Evolutionary conservation across 768 basidiomycete species (phyloP), one percentile per base, ranked within the genome.

Genomic region (Mycena amicta): DNA sequence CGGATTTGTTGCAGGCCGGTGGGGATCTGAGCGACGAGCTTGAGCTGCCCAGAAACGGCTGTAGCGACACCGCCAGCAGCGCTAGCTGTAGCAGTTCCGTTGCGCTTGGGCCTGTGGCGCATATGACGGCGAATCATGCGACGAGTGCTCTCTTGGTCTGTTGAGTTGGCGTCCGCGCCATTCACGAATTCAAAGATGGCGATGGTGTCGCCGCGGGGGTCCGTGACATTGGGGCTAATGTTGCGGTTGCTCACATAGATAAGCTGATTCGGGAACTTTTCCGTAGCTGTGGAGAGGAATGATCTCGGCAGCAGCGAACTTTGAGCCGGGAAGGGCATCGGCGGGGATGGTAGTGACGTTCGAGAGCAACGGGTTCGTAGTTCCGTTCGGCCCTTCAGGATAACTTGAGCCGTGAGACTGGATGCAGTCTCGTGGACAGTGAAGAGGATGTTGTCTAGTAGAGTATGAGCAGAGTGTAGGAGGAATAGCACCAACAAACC

Each of bases 191-290:
- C 74, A 66, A 83, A 84, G 60, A 86, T 79, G 23, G 82, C 83
- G 52, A 85, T 83, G 11, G 84, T 77, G 70, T 86, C 84, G 5
- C 85, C 85, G 15, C 71, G 72, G 25, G 77, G 68, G 62, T 84
- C 83, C 26, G 67, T 61, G 50, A 71, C 71, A 41, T 73, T 71
- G 22, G 55, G 55, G 39, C 79, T 83, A 4, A 73, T 75, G 68
- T 86, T 85, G 52, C 85, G 77, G 70, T 86, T 86, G 58, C 83
- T 84, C 22, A 73, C 73, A 66, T 86, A 86, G 60, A 86, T 77
- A 57, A 79, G 76, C 3, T 78, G 74, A 50, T 68, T 69, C 2
- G 80, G 79, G 73, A 81, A 84, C 39, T 61, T 62, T 5, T 68
- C 60, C 0, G 75, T 78, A 1, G 75, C 68, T 13, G 73, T 69